These are phyloP conservation scores for Astragalus membranaceus DNA, from an alignment of 306 rosid genomes.

Conservation along the genomic window DNA sequence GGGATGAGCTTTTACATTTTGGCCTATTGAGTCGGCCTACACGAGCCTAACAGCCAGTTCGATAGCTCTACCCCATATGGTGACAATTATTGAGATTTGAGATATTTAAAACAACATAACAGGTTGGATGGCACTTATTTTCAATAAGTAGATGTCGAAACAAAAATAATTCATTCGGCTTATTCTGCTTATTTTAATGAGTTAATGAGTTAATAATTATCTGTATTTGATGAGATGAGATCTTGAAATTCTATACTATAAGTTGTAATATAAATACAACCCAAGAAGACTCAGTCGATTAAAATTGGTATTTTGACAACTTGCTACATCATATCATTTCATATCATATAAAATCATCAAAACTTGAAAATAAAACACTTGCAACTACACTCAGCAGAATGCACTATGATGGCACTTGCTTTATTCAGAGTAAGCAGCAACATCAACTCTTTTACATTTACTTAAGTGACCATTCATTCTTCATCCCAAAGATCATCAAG, in stretches of 20 bases:
- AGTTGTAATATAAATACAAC: neutral
- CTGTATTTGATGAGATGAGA: neutral
- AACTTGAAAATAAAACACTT: neutral
- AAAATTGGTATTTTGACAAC: neutral
- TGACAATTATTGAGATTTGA: neutral
- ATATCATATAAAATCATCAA: neutral
- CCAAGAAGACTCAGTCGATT: neutral
- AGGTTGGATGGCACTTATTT: neutral
- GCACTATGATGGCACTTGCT: neutral
- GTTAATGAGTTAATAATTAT: neutral
- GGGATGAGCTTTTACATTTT: too few species aligned
- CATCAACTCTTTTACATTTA: neutral
- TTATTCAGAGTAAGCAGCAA: neutral
- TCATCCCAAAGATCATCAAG: slow-evolving; percentile 44
- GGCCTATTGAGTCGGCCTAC: too few species aligned
- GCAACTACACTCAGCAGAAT: neutral
- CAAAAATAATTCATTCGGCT: neutral
- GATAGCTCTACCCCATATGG: too few species aligned
- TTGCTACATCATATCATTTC: neutral
- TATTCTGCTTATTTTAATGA: neutral
- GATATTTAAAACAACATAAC: neutral
- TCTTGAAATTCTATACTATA: neutral
- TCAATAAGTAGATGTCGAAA: neutral
- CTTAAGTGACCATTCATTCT: neutral
- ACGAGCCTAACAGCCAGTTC: too few species aligned